Evolutionary conservation across 129 eudicot genomes (phyloP).

Genomic region (Ambrosia artemisiifolia): DNA sequence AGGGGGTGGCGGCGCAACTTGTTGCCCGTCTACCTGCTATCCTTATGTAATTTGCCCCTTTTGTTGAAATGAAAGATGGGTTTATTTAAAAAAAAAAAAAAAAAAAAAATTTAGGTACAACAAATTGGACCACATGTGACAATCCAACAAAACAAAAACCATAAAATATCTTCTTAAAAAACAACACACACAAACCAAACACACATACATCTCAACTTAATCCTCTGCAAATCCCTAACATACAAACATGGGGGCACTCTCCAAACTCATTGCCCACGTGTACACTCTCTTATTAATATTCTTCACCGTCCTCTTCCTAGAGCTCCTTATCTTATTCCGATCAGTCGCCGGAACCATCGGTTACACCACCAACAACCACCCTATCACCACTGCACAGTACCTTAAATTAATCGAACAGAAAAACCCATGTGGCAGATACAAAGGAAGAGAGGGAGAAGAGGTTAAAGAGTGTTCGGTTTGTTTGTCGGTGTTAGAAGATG

Average conservation of each 20-base stretch:
- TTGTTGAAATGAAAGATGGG: too few relatives aligned
- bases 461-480: conserved; percentile 48
- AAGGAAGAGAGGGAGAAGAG: conserved; percentile 13
- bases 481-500: conserved; percentile 37
- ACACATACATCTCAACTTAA: neutral
- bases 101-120: too few relatives aligned
- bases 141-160: too few relatives aligned
- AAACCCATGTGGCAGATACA: conserved; percentile 32
- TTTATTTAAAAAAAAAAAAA: too few relatives aligned
- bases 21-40: too few relatives aligned
- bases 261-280: conserved; percentile 40
- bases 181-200: conserved; percentile 2
- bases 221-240: neutral
- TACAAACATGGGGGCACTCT: conserved; percentile 31
- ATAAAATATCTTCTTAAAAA: neutral
- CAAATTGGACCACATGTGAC: too few relatives aligned
- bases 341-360: conserved; percentile 17
- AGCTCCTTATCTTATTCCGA: conserved; percentile 33
- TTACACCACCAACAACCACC: conserved; percentile 5
- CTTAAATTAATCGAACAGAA: conserved; percentile 41
- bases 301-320: conserved; percentile 41
- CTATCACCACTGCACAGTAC: conserved; percentile 42
- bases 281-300: conserved; percentile 36
- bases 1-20: too few relatives aligned
- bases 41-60: too few relatives aligned